A percentile compares a stretch with the other conserved stretches of the same genome.
Evolutionary conservation across 371 early-diverging fungal species (phyloP).

Genomic region (Zychaea mexicana): DNA sequence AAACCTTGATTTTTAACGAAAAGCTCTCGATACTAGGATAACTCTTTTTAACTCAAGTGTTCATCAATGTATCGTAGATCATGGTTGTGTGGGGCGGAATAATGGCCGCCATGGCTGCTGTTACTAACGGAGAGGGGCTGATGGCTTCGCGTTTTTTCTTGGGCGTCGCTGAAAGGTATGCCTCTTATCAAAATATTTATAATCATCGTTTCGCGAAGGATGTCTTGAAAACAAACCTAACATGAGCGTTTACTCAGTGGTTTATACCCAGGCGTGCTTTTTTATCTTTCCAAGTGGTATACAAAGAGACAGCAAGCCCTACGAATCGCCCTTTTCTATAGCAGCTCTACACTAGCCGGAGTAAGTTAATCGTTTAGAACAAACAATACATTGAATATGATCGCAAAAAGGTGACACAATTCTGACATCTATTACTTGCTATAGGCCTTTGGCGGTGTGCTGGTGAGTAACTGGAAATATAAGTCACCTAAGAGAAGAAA

Average conservation of each 20-base stretch:
- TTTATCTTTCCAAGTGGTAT: slow-evolving; percentile 53
- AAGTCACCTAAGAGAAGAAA: neutral
- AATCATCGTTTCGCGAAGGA: too few species aligned
- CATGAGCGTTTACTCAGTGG: neutral
- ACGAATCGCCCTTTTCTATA: slow-evolving; percentile 70
- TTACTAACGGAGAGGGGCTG: slow-evolving; percentile 41
- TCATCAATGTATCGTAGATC: slow-evolving; percentile 14
- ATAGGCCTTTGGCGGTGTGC: slow-evolving; percentile 56
- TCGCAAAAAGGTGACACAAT: too few species aligned
- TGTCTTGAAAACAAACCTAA: too few species aligned
- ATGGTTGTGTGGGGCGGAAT: slow-evolving; percentile 4
- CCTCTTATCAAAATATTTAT: too few species aligned
- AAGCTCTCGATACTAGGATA: too few species aligned
- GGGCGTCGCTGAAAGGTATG: slow-evolving; percentile 63
- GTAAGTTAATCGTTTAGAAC: slow-evolving; percentile 26
- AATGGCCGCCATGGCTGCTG: slow-evolving; percentile 26
- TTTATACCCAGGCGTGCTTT: slow-evolving; percentile 30
- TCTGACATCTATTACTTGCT: too few species aligned
- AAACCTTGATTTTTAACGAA: slow-evolving; percentile 23
- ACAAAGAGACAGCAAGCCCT: slow-evolving; percentile 64
- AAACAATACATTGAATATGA: neutral
- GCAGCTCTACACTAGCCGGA: slow-evolving; percentile 67
- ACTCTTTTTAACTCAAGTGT: slow-evolving; percentile 51
- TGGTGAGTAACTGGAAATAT: slow-evolving; percentile 8
- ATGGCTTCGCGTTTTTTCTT: slow-evolving; percentile 67